phyloP scores from a whole-genome alignment of 208 protist genomes.

The Blastocrithidia nonstop region DNA sequence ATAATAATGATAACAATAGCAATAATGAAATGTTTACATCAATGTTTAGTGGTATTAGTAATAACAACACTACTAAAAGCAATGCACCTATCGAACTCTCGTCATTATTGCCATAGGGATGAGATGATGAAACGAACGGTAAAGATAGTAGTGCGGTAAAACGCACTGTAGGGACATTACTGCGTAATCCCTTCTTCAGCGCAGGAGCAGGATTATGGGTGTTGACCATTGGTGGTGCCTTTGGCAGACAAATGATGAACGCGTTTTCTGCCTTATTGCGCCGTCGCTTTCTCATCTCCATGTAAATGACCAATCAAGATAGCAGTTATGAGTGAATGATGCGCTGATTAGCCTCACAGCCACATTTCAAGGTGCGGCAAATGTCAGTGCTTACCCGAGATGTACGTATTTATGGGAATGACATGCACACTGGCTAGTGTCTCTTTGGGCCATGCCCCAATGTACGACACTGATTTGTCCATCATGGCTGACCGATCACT shows the following conservation, averaged over 20 bases:
- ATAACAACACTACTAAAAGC: too few relatives aligned
- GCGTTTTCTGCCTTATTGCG: constrained; percentile 22
- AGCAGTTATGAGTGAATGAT: constrained; percentile 73
- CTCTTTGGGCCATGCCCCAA: constrained; percentile 61
- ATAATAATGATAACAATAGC: too few relatives aligned
- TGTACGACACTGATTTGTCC: constrained; percentile 72
- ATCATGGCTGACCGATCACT: constrained; percentile 46
- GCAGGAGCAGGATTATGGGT: constrained; percentile 76
- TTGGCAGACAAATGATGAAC: constrained; percentile 19
- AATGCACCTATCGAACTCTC: too few relatives aligned
- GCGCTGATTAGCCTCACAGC: constrained; percentile 59
- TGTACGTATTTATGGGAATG: constrained; percentile 42
- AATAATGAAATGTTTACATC: too few relatives aligned
- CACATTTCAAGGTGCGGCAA: constrained; percentile 53
- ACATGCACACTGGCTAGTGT: constrained; percentile 31
- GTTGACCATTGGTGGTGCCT: constrained; percentile 47
- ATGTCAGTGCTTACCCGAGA: constrained; percentile 54
- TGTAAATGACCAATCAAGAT: constrained; percentile 74
- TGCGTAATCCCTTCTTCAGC: constrained; percentile 80
- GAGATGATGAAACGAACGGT: not conserved
- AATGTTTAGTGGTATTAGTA: too few relatives aligned
- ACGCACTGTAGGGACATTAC: constrained; percentile 16
- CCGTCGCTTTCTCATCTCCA: constrained; percentile 61
- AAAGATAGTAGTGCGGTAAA: constrained; percentile 8
- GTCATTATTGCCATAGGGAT: not conserved